Conservation (phyloP, 805 yeast species). For the Pichia thaimueangensis region DNA sequence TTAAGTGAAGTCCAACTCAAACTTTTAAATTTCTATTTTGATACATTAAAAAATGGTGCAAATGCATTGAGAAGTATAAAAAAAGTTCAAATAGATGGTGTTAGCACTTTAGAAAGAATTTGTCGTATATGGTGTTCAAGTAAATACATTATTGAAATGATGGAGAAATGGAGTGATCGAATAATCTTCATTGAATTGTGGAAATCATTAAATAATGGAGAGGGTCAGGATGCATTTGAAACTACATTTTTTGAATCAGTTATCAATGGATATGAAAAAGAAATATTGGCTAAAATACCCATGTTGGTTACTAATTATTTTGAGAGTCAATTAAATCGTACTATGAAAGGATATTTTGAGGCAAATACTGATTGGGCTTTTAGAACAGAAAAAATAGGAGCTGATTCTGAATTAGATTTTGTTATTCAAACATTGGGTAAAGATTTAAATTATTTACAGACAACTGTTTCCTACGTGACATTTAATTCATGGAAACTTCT, state of each 20-base stretch:
- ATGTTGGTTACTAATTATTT: constrained; percentile 27
- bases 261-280: constrained; percentile 31
- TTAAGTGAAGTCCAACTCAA: constrained; percentile 52
- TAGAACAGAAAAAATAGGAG: constrained; percentile 1
- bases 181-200: constrained; percentile 37
- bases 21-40: constrained; percentile 47
- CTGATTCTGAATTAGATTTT: constrained; percentile 21
- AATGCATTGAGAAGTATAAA: constrained; percentile 36
- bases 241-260: constrained; percentile 40
- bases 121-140: constrained; percentile 36
- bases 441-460: constrained; percentile 27
- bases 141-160: constrained; percentile 31
- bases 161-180: constrained; percentile 39
- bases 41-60: constrained; percentile 35
- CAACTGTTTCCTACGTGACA: constrained; percentile 28
- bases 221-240: constrained; percentile 2
- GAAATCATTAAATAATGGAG: constrained; percentile 26
- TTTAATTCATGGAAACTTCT: constrained; percentile 21
- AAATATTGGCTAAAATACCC: constrained; percentile 26
- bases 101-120: constrained; percentile 31
- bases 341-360: constrained; percentile 33
- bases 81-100: constrained; percentile 15
- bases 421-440: constrained; percentile 23
- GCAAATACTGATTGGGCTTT: constrained; percentile 25
- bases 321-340: constrained; percentile 31